Conservation (phyloP, 345 rosid genomes). For the Diplotaxis tenuifolia region DNA sequence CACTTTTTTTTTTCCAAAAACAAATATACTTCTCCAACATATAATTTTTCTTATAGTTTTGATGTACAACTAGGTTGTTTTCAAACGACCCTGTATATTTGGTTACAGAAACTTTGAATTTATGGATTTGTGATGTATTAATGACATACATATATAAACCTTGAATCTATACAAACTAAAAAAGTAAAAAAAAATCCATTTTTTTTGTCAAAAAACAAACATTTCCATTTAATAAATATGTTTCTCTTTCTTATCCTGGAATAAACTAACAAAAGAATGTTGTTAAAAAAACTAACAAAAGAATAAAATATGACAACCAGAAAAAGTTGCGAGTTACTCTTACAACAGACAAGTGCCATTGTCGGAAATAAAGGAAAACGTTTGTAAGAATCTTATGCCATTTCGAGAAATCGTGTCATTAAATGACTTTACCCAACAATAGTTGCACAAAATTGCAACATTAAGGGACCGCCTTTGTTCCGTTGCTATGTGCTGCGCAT, state of each 20-base stretch:
- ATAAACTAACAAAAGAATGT: neutral
- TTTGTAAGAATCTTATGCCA: neutral
- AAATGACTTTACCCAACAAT: neutral
- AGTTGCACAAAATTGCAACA: neutral
- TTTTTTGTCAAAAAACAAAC: too few relatives aligned
- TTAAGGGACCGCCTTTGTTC: neutral
- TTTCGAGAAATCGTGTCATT: neutral
- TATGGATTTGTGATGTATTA: too few relatives aligned
- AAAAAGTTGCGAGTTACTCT: neutral
- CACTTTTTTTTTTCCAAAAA: neutral
- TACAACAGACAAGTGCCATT: neutral
- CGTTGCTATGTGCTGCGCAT: neutral
- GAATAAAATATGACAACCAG: neutral
- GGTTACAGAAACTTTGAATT: too few relatives aligned
- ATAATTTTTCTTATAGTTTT: neutral
- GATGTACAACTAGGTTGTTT: too few relatives aligned
- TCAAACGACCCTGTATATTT: too few relatives aligned
- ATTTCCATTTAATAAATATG: too few relatives aligned
- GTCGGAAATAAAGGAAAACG: neutral
- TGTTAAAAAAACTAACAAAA: neutral
- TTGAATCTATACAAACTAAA: too few relatives aligned
- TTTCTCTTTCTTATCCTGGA: neutral
- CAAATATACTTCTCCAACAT: neutral
- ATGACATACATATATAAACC: too few relatives aligned
- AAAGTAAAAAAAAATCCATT: too few relatives aligned